Evolutionary conservation across 2,329 filamentous ascomycete genomes (phyloP).

Genomic region (Venturia aucupariae): DNA sequence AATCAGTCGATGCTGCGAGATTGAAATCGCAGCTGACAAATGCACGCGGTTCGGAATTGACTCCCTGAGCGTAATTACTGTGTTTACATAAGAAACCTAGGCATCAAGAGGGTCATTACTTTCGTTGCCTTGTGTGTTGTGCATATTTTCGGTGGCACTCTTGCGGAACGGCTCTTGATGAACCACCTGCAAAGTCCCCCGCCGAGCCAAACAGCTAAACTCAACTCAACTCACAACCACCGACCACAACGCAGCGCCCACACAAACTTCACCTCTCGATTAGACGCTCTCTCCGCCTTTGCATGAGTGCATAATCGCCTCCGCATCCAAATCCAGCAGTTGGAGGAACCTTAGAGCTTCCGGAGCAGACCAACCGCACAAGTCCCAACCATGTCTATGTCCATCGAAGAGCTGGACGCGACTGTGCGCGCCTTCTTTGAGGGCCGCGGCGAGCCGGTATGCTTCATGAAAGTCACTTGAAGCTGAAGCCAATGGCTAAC

Average conservation of each 20-base stretch:
- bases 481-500: slow-evolving; percentile 26
- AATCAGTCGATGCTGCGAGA: not conserved
- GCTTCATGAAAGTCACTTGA: slow-evolving; percentile 26
- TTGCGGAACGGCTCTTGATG: not conserved
- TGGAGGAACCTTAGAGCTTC: not conserved
- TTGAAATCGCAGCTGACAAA: slow-evolving; percentile 4
- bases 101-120: not conserved
- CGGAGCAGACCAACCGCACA: not conserved
- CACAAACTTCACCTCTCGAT: not conserved
- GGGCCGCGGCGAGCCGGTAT: slow-evolving; percentile 84
- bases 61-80: not conserved
- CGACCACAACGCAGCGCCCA: not conserved
- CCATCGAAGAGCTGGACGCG: slow-evolving; percentile 90
- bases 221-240: not conserved
- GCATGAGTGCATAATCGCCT: slow-evolving; percentile 7
- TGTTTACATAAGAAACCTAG: not conserved
- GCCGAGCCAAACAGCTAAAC: not conserved
- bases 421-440: slow-evolving; percentile 97
- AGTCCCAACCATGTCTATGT: slow-evolving; percentile 14
- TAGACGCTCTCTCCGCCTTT: not conserved
- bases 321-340: not conserved
- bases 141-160: not conserved
- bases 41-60: not conserved
- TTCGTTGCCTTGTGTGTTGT: not conserved
- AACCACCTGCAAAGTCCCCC: not conserved